These are phyloP conservation scores for Tilletia indica DNA, from an alignment of 1,284 basidiomycete genomes.

Conservation along the genomic window DNA sequence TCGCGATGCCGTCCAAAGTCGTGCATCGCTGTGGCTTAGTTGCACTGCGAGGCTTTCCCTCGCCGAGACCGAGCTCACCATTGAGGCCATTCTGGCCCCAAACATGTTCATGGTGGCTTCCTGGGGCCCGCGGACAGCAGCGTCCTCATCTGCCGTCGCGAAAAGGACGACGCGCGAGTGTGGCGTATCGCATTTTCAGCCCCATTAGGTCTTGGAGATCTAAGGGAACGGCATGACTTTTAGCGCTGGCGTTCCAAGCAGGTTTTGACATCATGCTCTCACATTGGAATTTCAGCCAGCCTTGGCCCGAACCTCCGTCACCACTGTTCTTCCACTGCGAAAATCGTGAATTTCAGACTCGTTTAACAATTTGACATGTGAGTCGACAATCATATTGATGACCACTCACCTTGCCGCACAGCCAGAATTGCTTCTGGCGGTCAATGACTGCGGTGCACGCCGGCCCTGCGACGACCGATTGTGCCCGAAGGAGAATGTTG, in stretches of 20 bases:
- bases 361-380: background rate
- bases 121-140: constrained; percentile 58
- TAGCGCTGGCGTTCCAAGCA: background rate
- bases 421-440: constrained; percentile 74
- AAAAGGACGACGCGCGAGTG: constrained; percentile 88
- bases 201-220: constrained; percentile 50
- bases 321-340: constrained; percentile 79
- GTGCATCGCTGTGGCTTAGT: constrained; percentile 76
- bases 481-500: constrained; percentile 59
- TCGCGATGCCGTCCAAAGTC: constrained; percentile 71
- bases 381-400: background rate
- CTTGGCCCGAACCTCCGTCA: constrained; percentile 65
- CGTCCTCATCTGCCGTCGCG: constrained; percentile 68
- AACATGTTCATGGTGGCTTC: constrained; percentile 74
- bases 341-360: background rate
- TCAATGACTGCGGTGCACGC: constrained; percentile 81
- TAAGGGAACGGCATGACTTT: background rate
- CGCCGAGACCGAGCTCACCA: constrained; percentile 78
- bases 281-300: constrained; percentile 38
- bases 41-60: constrained; percentile 76
- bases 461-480: constrained; percentile 73
- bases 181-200: constrained; percentile 56
- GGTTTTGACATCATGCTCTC: background rate
- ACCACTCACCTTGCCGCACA: constrained; percentile 58
- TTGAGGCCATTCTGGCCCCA: constrained; percentile 76